Evolutionary conservation across 2,329 filamentous ascomycete species (phyloP).

Genomic region (Aspergillus japonicus): DNA sequence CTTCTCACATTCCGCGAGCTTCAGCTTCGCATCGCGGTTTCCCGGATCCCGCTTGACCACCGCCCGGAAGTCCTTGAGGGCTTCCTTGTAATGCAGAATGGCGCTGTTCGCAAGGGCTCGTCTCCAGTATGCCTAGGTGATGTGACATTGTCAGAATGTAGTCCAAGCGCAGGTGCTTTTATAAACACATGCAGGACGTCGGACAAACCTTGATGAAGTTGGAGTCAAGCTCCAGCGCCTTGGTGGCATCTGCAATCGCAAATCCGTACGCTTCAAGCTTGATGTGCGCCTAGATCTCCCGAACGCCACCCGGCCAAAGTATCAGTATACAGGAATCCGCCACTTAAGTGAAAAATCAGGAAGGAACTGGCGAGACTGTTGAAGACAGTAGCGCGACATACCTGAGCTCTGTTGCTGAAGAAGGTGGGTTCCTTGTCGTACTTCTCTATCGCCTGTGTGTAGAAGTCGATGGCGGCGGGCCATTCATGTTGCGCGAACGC

Average conservation of each 20-base stretch:
- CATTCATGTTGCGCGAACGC: constrained; percentile 88
- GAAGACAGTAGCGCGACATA: constrained; percentile 45
- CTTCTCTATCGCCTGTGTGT: constrained; percentile 81
- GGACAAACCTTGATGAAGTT: constrained; percentile 77
- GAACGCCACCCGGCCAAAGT: neutral
- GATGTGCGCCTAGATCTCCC: constrained; percentile 70
- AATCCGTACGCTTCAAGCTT: constrained; percentile 95
- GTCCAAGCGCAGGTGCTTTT: neutral
- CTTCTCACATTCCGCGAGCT: constrained; percentile 90
- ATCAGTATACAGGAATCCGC: neutral
- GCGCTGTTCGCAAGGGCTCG: constrained; percentile 88
- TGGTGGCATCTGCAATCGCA: constrained; percentile 85
- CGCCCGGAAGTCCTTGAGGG: constrained; percentile 86
- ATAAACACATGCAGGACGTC: neutral
- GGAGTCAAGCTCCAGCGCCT: constrained; percentile 85
- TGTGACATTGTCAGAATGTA: neutral
- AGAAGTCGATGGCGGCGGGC: constrained; percentile 75
- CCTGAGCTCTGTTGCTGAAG: constrained; percentile 93
- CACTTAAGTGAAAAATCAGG: neutral
- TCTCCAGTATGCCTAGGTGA: constrained; percentile 79
- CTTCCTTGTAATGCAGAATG: constrained; percentile 83
- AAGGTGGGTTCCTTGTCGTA: constrained; percentile 84
- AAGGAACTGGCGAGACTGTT: neutral
- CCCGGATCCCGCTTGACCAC: constrained; percentile 82
- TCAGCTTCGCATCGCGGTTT: constrained; percentile 88